Evolutionary conservation across 2,329 filamentous ascomycete species (phyloP).

Genomic region (Apiospora kogelbergensis): DNA sequence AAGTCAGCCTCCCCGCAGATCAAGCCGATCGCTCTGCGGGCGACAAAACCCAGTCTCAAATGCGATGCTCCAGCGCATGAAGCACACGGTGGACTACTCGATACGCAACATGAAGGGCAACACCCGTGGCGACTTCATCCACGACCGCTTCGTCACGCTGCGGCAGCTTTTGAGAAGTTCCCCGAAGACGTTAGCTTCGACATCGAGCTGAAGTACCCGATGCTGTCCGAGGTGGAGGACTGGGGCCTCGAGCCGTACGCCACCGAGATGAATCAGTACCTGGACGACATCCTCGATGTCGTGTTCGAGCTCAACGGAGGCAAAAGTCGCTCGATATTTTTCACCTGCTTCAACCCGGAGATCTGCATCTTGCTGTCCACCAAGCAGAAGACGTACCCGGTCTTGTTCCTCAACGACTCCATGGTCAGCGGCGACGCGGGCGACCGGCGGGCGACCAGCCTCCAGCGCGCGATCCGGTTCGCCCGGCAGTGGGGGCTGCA

Average conservation of each 20-base stretch:
- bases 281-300: conserved; percentile 27
- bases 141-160: conserved; percentile 37
- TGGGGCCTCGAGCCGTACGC: conserved; percentile 33
- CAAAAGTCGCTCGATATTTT: conserved; percentile 31
- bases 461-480: conserved; percentile 38
- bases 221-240: conserved; percentile 36
- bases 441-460: conserved; percentile 34
- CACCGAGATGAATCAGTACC: conserved; percentile 39
- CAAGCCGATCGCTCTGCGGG: conserved; percentile 5
- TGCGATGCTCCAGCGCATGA: conserved; percentile 32
- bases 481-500: conserved; percentile 36
- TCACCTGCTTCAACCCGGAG: conserved; percentile 34
- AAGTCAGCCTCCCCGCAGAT: neutral
- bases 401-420: conserved; percentile 33
- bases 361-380: conserved; percentile 32
- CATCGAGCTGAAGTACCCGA: conserved; percentile 43
- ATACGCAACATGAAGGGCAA: conserved; percentile 40
- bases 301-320: conserved; percentile 25
- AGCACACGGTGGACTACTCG: conserved; percentile 38
- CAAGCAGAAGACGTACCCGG: conserved; percentile 33
- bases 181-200: conserved; percentile 37
- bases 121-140: conserved; percentile 36
- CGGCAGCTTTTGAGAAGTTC: conserved; percentile 36
- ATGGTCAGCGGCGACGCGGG: conserved; percentile 22
- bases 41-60: conserved; percentile 15